phyloP scores from a whole-genome alignment of 2,329 filamentous ascomycete genomes.

The Colletotrichum eremochloae region DNA sequence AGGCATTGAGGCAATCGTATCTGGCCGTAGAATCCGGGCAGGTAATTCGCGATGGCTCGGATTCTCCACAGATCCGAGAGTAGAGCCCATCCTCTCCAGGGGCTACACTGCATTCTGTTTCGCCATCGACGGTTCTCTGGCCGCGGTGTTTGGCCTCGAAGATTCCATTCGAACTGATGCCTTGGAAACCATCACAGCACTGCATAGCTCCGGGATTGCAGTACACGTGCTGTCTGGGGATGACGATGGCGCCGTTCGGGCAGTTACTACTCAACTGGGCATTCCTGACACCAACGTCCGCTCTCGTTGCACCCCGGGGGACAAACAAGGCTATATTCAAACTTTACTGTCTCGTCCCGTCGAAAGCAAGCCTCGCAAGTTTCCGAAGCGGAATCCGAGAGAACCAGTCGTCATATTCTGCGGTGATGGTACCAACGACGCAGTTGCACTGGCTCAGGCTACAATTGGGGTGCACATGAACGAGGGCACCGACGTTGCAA shows the following conservation, averaged over 20 bases:
- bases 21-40: slow-evolving; percentile 54
- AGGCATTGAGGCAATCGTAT: slow-evolving; percentile 57
- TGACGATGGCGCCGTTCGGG: slow-evolving; percentile 62
- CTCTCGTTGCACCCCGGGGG: slow-evolving; percentile 59
- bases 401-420: slow-evolving; percentile 72
- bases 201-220: slow-evolving; percentile 55
- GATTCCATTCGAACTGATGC: slow-evolving; percentile 62
- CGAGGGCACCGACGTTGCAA: slow-evolving; percentile 72
- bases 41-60: slow-evolving; percentile 66
- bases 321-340: slow-evolving; percentile 62
- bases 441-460: slow-evolving; percentile 78
- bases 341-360: slow-evolving; percentile 47
- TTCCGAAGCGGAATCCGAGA: slow-evolving; percentile 30
- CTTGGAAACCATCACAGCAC: slow-evolving; percentile 48
- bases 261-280: slow-evolving; percentile 54
- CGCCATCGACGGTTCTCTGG: slow-evolving; percentile 51
- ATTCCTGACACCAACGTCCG: slow-evolving; percentile 56
- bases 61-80: slow-evolving; percentile 48
- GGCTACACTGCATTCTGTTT: slow-evolving; percentile 64
- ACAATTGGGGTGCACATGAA: slow-evolving; percentile 79
- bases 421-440: slow-evolving; percentile 86
- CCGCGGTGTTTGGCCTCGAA: slow-evolving; percentile 61
- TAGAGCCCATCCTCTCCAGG: slow-evolving; percentile 52
- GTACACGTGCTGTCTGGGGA: slow-evolving; percentile 68
- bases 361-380: too few species aligned